These are phyloP conservation scores for Kodamaea sagamina DNA, from an alignment of 805 yeast genomes.

Conservation along the genomic window DNA sequence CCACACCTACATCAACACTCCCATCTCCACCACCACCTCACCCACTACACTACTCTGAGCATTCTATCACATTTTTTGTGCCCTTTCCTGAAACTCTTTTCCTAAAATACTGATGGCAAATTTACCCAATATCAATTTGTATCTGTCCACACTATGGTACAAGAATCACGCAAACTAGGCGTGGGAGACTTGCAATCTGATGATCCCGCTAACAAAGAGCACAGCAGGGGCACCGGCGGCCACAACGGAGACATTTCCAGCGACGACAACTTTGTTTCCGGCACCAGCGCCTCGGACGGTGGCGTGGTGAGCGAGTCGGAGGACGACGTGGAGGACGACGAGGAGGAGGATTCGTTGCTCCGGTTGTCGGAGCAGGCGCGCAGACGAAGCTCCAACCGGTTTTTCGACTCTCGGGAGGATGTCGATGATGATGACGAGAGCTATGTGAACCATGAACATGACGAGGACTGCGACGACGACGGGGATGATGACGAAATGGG, in stretches of 20 bases:
- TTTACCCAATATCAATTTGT: not conserved
- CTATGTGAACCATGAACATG: not conserved
- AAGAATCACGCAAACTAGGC: constrained; percentile 1
- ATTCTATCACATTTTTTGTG: too few relatives aligned
- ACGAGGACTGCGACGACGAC: constrained; percentile 12
- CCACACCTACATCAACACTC: too few relatives aligned
- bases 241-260: not conserved
- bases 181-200: constrained; percentile 1
- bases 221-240: not conserved
- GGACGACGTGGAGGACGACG: constrained; percentile 15
- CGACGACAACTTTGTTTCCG: constrained; percentile 3
- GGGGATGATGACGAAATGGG: constrained; percentile 13
- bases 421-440: constrained; percentile 26
- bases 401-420: constrained; percentile 17
- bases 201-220: not conserved
- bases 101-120: constrained; percentile 5
- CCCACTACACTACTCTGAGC: too few relatives aligned
- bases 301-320: constrained; percentile 7
- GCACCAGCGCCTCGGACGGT: constrained; percentile 2
- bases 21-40: too few relatives aligned
- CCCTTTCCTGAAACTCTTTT: constrained; percentile 3
- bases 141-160: constrained; percentile 1
- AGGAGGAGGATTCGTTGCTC: constrained; percentile 29
- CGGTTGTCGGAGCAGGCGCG: constrained; percentile 43
- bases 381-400: constrained; percentile 22